A percentile compares a stretch with the other conserved stretches of the same genome.
These are phyloP conservation scores for Fusarium sp. DNA, from an alignment of 2,329 filamentous ascomycete species.

Conservation along the genomic window DNA sequence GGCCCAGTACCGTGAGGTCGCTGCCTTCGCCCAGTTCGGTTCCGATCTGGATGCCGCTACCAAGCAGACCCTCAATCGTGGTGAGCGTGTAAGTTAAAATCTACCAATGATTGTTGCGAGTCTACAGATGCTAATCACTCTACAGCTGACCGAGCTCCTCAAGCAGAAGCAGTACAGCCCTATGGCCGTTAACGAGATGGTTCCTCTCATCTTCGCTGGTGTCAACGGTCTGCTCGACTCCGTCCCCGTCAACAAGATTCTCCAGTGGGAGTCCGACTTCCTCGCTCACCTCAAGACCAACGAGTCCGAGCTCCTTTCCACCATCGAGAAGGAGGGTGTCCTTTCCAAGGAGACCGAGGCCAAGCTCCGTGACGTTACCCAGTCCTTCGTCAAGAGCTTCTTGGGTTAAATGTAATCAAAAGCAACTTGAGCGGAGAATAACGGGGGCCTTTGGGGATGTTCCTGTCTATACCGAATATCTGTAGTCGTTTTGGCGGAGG, in stretches of 20 bases:
- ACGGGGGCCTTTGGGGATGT: constrained; percentile 51
- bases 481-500: constrained; percentile 59
- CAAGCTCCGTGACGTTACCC: constrained; percentile 80
- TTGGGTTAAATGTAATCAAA: constrained; percentile 59
- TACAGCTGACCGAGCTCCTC: constrained; percentile 88
- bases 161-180: constrained; percentile 99
- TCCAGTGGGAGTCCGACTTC: constrained; percentile 95
- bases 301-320: constrained; percentile 83
- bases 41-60: constrained; percentile 98
- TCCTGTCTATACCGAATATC: constrained; percentile 61
- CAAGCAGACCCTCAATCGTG: constrained; percentile 97
- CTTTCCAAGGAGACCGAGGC: constrained; percentile 94
- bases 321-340: constrained; percentile 94
- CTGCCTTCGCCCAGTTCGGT: constrained; percentile 99
- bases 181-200: constrained; percentile 99
- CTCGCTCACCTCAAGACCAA: constrained; percentile 90
- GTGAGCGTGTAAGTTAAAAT: constrained; percentile 85
- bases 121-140: constrained; percentile 41
- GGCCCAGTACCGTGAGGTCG: constrained; percentile 99
- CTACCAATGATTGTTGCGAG: not conserved
- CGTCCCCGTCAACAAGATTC: constrained; percentile 90
- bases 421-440: constrained; percentile 48
- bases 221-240: constrained; percentile 94
- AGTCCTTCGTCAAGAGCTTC: constrained; percentile 95
- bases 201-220: constrained; percentile 99